phyloP scores from a whole-genome alignment of 2,329 filamentous ascomycete species.

The Corniculantispora saksenae region DNA sequence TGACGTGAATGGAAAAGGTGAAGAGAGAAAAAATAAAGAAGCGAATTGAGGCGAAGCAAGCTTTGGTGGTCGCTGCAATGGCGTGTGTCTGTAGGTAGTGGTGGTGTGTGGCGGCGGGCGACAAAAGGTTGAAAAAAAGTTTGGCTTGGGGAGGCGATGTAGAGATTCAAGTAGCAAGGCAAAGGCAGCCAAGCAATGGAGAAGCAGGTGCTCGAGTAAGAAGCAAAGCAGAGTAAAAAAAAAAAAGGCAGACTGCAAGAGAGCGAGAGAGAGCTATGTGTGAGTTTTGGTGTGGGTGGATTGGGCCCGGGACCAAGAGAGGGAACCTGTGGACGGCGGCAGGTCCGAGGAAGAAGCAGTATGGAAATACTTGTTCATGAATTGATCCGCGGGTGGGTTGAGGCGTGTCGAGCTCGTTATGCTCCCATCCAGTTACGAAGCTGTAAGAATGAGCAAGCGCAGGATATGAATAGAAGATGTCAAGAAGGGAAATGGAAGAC shows the following conservation, averaged over 20 bases:
- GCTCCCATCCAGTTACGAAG: not conserved
- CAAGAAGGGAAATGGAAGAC: not conserved
- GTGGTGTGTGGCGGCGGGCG: not conserved
- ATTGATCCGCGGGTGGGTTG: not conserved
- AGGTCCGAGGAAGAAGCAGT: conserved; percentile 14
- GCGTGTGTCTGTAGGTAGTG: not conserved
- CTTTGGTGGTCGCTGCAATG: not conserved
- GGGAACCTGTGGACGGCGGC: conserved; percentile 7
- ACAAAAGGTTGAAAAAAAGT: not conserved
- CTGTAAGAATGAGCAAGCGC: not conserved
- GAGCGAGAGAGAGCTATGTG: conserved; percentile 5
- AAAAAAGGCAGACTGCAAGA: not conserved
- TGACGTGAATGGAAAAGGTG: not conserved
- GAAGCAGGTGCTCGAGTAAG: not conserved
- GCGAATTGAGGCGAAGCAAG: conserved; percentile 15
- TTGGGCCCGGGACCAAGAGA: conserved; percentile 15
- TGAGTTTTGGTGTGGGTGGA: conserved; percentile 19
- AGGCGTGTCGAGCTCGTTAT: not conserved
- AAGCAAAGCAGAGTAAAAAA: not conserved
- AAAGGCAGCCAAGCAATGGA: not conserved
- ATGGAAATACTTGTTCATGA: not conserved
- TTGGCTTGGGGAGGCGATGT: not conserved
- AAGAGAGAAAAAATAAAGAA: conserved; percentile 10
- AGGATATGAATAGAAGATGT: not conserved
- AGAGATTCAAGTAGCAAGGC: not conserved